These are phyloP conservation scores for Solanum chilense DNA, from an alignment of 257 asterid genomes.

Conservation along the genomic window DNA sequence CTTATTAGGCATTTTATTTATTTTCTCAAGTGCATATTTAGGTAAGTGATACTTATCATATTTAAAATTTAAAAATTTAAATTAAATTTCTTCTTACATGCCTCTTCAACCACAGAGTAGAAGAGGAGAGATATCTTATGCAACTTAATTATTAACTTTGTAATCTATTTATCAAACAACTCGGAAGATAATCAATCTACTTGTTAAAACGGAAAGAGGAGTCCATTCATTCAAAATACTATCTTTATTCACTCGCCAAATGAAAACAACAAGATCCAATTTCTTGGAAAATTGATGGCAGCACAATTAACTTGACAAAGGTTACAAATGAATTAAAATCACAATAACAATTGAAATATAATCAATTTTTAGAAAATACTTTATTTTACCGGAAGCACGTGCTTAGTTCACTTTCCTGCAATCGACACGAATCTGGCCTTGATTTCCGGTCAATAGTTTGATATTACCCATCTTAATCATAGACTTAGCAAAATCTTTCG, in stretches of 20 bases:
- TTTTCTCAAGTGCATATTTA: too few species aligned
- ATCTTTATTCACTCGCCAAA: neutral
- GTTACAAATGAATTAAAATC: neutral
- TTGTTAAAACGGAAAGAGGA: too few species aligned
- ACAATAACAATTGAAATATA: neutral
- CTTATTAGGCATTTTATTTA: too few species aligned
- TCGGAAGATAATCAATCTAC: too few species aligned
- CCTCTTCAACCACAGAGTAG: too few species aligned
- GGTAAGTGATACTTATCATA: too few species aligned
- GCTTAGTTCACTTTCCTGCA: slow-evolving; percentile 5
- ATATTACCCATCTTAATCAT: neutral
- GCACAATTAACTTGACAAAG: neutral
- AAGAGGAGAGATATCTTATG: too few species aligned
- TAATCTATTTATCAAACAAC: too few species aligned
- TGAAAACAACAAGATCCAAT: neutral
- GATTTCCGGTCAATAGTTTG: neutral
- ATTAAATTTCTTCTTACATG: too few species aligned
- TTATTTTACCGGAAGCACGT: neutral
- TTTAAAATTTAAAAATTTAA: too few species aligned
- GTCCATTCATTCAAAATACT: neutral
- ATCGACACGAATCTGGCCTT: neutral
- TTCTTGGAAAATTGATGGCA: neutral
- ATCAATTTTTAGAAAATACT: neutral
- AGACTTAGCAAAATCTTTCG: neutral
- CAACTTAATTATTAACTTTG: too few species aligned